Percentiles rank a stretch among this genome's conserved stretches.
These are phyloP conservation scores for Wickerhamiella slavikovae DNA, from an alignment of 805 yeast species.

Conservation along the genomic window DNA sequence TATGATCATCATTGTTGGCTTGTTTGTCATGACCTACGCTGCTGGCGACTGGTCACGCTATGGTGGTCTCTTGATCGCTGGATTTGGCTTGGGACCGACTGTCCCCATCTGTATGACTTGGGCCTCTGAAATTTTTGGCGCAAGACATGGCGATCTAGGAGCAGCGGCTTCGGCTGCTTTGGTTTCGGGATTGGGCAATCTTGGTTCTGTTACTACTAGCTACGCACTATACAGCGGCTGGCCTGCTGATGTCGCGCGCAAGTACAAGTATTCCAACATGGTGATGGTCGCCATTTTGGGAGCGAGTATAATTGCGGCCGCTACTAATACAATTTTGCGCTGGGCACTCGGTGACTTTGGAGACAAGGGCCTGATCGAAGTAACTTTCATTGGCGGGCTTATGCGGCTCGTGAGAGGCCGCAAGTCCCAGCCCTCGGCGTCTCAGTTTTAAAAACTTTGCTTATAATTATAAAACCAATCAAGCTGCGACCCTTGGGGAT, in stretches of 20 bases:
- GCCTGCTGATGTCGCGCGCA: conserved; percentile 51
- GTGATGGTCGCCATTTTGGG: conserved; percentile 65
- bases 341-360: conserved; percentile 19
- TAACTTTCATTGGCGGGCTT: conserved; percentile 7
- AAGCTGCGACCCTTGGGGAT: too few species aligned
- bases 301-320: conserved; percentile 37
- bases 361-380: conserved; percentile 6
- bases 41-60: conserved; percentile 53
- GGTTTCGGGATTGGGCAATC: conserved; percentile 70
- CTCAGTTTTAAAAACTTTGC: too few species aligned
- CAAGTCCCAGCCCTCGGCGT: too few species aligned
- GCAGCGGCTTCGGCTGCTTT: conserved; percentile 66
- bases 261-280: conserved; percentile 58
- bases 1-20: conserved; percentile 48
- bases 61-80: conserved; percentile 63
- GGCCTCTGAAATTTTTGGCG: conserved; percentile 54
- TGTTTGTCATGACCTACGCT: conserved; percentile 60
- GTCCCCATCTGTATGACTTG: conserved; percentile 77
- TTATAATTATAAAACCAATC: too few species aligned
- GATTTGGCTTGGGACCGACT: conserved; percentile 79
- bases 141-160: conserved; percentile 64
- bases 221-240: conserved; percentile 75
- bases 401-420: too few species aligned
- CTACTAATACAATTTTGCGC: conserved; percentile 17
- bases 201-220: conserved; percentile 71